Percentiles rank a stretch among this genome's conserved stretches.
Evolutionary conservation across 106 monocot species (phyloP).

Genomic region (Phalaenopsis equestris): DNA sequence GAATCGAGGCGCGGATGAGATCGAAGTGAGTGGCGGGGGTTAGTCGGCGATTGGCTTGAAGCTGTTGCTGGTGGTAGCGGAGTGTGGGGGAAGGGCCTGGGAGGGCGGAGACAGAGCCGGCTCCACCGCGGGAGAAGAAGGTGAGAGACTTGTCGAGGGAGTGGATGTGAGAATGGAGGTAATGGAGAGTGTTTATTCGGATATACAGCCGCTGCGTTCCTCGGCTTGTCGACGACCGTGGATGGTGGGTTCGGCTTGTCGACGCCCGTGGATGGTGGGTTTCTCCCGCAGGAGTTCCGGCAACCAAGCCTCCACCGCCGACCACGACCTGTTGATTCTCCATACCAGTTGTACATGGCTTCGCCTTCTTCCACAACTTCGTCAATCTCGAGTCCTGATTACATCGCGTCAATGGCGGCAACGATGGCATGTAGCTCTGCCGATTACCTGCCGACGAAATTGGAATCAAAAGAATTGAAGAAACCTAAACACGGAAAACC

Average conservation of each 20-base stretch:
- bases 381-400: slow-evolving; percentile 74
- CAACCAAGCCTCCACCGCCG: background rate
- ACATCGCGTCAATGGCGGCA: slow-evolving; percentile 83
- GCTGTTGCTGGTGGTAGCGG: background rate
- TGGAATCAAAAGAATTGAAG: background rate
- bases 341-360: slow-evolving; percentile 38
- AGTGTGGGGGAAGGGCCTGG: slow-evolving; percentile 19
- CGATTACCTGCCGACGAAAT: slow-evolving; percentile 39
- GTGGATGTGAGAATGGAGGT: slow-evolving; percentile 40
- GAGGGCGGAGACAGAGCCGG: background rate
- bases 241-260: slow-evolving; percentile 46
- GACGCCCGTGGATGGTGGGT: slow-evolving; percentile 45
- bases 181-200: slow-evolving; percentile 71
- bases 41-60: slow-evolving; percentile 20
- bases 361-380: slow-evolving; percentile 66
- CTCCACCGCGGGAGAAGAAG: slow-evolving; percentile 23
- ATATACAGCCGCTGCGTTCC: slow-evolving; percentile 69
- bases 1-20: slow-evolving; percentile 34
- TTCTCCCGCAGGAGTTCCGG: background rate
- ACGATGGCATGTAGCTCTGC: slow-evolving; percentile 66
- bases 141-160: slow-evolving; percentile 52
- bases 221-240: slow-evolving; percentile 54
- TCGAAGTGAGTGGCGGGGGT: slow-evolving; percentile 32
- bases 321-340: background rate
- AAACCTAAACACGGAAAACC: background rate